Conservation (phyloP, 2,329 filamentous ascomycete species). For the Neoarthrinium moseri region DNA sequence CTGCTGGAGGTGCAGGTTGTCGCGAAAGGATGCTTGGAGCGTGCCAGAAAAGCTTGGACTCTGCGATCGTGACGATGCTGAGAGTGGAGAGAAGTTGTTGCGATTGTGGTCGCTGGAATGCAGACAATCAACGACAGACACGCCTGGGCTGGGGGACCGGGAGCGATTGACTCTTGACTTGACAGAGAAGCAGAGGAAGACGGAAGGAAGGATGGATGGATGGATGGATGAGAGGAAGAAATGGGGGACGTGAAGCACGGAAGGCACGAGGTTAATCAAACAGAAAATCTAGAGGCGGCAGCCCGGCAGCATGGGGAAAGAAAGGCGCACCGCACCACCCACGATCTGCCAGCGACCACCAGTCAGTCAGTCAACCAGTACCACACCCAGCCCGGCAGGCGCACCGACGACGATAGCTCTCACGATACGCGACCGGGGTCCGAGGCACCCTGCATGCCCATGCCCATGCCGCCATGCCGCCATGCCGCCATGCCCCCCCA, state of each 20-base stretch:
- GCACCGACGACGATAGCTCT: constrained; percentile 8
- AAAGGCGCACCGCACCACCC: too few relatives aligned
- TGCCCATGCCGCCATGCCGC: too few relatives aligned
- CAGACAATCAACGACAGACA: not conserved
- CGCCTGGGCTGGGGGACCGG: not conserved
- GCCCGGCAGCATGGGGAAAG: constrained; percentile 1
- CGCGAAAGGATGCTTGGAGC: not conserved
- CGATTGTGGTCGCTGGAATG: not conserved
- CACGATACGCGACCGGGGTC: constrained; percentile 7
- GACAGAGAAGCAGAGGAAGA: constrained; percentile 1
- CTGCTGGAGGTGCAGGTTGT: not conserved
- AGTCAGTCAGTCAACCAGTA: not conserved
- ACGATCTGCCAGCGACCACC: not conserved
- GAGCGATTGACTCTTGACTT: not conserved
- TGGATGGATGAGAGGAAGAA: not conserved
- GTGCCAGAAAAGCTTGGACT: not conserved
- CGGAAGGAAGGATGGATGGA: not conserved
- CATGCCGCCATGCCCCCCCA: too few relatives aligned
- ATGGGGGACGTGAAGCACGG: not conserved
- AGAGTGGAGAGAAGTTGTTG: not conserved
- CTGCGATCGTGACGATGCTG: not conserved
- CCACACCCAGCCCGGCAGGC: not conserved
- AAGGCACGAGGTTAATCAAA: constrained; percentile 6
- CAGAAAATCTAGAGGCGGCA: not conserved
- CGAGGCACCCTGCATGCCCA: constrained; percentile 7